phyloP scores from a whole-genome alignment of 345 rosid species.

The Eucalyptus microcorys region DNA sequence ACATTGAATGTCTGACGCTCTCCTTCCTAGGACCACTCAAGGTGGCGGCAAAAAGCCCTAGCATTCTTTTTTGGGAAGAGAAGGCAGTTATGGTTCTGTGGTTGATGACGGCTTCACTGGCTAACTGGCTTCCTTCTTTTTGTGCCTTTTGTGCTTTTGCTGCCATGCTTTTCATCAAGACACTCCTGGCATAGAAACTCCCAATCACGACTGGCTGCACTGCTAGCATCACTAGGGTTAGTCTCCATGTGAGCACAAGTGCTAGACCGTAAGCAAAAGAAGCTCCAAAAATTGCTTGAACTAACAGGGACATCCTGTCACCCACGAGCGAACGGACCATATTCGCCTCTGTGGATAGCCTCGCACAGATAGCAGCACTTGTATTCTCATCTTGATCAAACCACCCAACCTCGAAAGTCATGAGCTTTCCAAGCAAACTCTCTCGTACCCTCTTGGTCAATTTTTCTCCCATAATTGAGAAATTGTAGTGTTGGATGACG shows the following conservation, averaged over 20 bases:
- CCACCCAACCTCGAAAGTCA: constrained; percentile 61
- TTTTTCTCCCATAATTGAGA: constrained; percentile 55
- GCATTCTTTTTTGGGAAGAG: constrained; percentile 55
- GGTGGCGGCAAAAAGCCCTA: constrained; percentile 36
- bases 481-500: constrained; percentile 50
- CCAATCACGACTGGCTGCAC: constrained; percentile 53
- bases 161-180: constrained; percentile 49
- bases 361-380: constrained; percentile 57
- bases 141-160: constrained; percentile 56
- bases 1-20: constrained; percentile 39
- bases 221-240: constrained; percentile 45
- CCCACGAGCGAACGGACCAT: constrained; percentile 48
- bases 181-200: constrained; percentile 35
- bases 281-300: constrained; percentile 48
- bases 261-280: constrained; percentile 32
- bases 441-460: constrained; percentile 53
- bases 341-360: constrained; percentile 49
- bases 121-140: constrained; percentile 60
- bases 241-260: constrained; percentile 43
- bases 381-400: constrained; percentile 57
- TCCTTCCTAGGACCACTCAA: constrained; percentile 47
- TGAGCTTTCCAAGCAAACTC: constrained; percentile 30
- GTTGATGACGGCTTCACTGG: constrained; percentile 55
- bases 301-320: constrained; percentile 49
- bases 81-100: constrained; percentile 68